Percentiles rank a stretch among this genome's conserved stretches.
These are phyloP conservation scores for Mucor saturninus DNA, from an alignment of 371 early-diverging fungal species.

Conservation along the genomic window DNA sequence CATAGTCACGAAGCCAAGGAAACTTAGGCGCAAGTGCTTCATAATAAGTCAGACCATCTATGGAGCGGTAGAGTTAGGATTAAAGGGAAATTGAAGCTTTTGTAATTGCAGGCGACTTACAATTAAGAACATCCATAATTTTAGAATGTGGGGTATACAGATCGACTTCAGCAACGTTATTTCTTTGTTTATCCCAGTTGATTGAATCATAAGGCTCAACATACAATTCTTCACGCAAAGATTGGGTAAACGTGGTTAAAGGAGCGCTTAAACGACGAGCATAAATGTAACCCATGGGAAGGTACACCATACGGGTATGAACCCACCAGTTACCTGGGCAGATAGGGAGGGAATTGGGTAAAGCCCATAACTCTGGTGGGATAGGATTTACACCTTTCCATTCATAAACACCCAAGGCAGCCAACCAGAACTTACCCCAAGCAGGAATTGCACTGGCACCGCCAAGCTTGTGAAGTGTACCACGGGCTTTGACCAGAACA, in stretches of 20 bases:
- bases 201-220: constrained; percentile 81
- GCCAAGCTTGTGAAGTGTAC: constrained; percentile 81
- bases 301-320: constrained; percentile 88
- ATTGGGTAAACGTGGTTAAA: constrained; percentile 67
- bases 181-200: constrained; percentile 80
- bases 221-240: constrained; percentile 89
- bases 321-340: constrained; percentile 95
- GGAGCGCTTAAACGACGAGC: constrained; percentile 69
- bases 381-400: constrained; percentile 96
- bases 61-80: constrained; percentile 22
- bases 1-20: constrained; percentile 67
- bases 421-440: constrained; percentile 98
- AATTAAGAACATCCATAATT: constrained; percentile 77
- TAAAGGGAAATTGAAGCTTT: not conserved
- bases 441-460: constrained; percentile 87
- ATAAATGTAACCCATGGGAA: constrained; percentile 95
- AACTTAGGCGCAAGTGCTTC: constrained; percentile 59
- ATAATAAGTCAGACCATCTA: constrained; percentile 60
- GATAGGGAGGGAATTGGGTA: constrained; percentile 84
- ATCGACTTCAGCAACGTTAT: constrained; percentile 85
- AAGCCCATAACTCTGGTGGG: constrained; percentile 94
- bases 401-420: constrained; percentile 89
- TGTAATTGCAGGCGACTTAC: constrained; percentile 15
- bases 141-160: constrained; percentile 85
- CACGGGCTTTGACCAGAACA: constrained; percentile 83